Percentiles rank a stretch among this genome's conserved stretches.
Evolutionary conservation across 2,329 filamentous ascomycete species (phyloP).

Genomic region (Aspergillus felis): DNA sequence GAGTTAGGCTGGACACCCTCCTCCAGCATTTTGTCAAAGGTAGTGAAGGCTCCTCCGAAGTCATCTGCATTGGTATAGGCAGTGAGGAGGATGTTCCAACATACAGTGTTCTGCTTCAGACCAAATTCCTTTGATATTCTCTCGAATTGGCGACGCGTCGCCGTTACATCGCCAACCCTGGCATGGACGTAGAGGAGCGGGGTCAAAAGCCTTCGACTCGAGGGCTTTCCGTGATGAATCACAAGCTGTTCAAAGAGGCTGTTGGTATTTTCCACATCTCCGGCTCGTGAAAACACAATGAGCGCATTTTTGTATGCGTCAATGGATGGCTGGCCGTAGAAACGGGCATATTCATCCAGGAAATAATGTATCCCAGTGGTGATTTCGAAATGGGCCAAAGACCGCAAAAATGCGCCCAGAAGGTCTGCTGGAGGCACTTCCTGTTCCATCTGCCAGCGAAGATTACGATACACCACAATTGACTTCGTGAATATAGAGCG

Average conservation of each 20-base stretch:
- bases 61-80: conserved; percentile 65
- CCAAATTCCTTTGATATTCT: conserved; percentile 56
- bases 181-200: conserved; percentile 70
- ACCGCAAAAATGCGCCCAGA: conserved; percentile 22
- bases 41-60: conserved; percentile 59
- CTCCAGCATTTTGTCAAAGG: conserved; percentile 59
- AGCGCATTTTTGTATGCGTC: conserved; percentile 36
- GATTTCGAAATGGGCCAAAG: conserved; percentile 27
- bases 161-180: conserved; percentile 59
- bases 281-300: conserved; percentile 43
- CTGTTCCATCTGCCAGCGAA: conserved; percentile 32
- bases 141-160: conserved; percentile 59
- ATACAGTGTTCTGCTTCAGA: conserved; percentile 54
- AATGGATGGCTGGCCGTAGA: conserved; percentile 29
- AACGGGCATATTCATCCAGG: conserved; percentile 37
- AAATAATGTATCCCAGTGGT: conserved; percentile 36
- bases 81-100: conserved; percentile 75
- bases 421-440: conserved; percentile 17
- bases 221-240: conserved; percentile 34
- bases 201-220: conserved; percentile 31
- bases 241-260: conserved; percentile 43
- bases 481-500: conserved; percentile 26
- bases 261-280: conserved; percentile 44
- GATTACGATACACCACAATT: conserved; percentile 40
- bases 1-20: conserved; percentile 52